Conservation (phyloP, 2,329 filamentous ascomycete genomes). For the Aspergillus flavus region DNA sequence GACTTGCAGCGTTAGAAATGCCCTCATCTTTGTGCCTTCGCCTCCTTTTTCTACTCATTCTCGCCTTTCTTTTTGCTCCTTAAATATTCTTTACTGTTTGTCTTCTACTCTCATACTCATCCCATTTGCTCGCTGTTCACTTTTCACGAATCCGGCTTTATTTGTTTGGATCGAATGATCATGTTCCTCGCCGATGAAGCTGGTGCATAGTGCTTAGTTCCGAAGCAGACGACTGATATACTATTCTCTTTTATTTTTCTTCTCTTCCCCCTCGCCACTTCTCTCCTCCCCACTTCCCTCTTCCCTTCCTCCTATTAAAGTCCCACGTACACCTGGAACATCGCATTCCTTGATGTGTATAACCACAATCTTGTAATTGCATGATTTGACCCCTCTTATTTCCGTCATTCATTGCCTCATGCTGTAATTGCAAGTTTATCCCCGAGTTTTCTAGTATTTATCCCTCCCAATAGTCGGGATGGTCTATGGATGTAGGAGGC, state of each 20-base stretch:
- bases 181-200: slow-evolving; percentile 19
- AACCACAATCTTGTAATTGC: slow-evolving; percentile 15
- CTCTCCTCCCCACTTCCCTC: not conserved
- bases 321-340: slow-evolving; percentile 13
- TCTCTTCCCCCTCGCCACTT: slow-evolving; percentile 18
- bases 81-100: not conserved
- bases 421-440: slow-evolving; percentile 8
- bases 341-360: slow-evolving; percentile 20
- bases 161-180: slow-evolving; percentile 13
- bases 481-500: slow-evolving; percentile 14
- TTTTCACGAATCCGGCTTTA: slow-evolving; percentile 7
- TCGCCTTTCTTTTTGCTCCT: not conserved
- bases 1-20: slow-evolving; percentile 39
- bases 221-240: slow-evolving; percentile 25
- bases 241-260: slow-evolving; percentile 8
- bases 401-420: slow-evolving; percentile 18
- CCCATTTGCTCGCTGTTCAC: slow-evolving; percentile 8
- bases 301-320: slow-evolving; percentile 20
- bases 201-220: slow-evolving; percentile 23
- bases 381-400: slow-evolving; percentile 9
- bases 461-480: not conserved
- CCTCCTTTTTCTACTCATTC: slow-evolving; percentile 1
- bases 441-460: not conserved
- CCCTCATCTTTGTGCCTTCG: slow-evolving; percentile 20
- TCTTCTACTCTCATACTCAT: not conserved